Evolutionary conservation across 2,329 filamentous ascomycete genomes (phyloP), one percentile per base, ranked within the genome.

Genomic region (Conoideocrella luteorostrata): DNA sequence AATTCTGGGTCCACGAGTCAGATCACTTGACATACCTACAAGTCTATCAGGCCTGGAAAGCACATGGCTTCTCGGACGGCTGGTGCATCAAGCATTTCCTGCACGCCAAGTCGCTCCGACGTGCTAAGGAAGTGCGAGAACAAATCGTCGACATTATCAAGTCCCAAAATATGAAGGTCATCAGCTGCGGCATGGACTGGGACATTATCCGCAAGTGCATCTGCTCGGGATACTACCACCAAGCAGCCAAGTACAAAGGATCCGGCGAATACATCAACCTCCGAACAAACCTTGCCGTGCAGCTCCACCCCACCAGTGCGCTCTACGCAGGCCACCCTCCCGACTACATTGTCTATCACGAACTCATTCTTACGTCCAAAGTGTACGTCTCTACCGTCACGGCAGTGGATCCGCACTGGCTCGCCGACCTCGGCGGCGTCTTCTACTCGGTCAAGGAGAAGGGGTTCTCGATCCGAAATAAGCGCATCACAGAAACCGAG

Each of bases 341-440:
- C 1, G 93, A 98, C 61, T 97, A 97, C 59, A 88, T 98, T 41
- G 82, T 98, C 33, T 98, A 98, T 66, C 93, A 98, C 71, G 93
- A 98, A 65, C 78, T 98, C 46, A 95, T 98, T 55, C 79, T 98
- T 48, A 98, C 93, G 0, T 88, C 84, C 45, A 96, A 95, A 61
- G 93, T 97, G 62, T 98, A 97, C 70, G 96, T 98, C 82, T 94
- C 88, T 3, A 95, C 88, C 4, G 93, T 98, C 9, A 98, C 93
- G 4, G 81, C 88, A 1, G 93, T 98, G 2, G 93, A 98, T 62
- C 91, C 93, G 41, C 88, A 94, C 61, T 98, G 93, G 93, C 78
- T 98, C 32, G 93, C 93, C 6, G 93, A 98, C 61, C 73, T 98
- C 5, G 93, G 94, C 26, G 93, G 90, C 2, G 93, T 98, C 0